Conservation (phyloP, 768 basidiomycete species). For the Mycena epipterygia region DNA sequence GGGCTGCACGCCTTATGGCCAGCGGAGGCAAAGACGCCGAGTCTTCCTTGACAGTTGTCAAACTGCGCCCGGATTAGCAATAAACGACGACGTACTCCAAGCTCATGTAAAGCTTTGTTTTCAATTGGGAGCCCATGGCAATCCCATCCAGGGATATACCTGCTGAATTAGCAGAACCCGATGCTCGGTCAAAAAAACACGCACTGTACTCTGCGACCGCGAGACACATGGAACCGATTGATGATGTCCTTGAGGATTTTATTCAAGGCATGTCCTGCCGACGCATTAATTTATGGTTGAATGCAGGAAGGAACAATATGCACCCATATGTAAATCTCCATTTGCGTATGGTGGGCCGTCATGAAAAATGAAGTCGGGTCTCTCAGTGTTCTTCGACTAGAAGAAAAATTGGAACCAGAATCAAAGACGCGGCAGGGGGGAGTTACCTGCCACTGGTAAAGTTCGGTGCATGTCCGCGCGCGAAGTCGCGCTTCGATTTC, state of each 20-base stretch:
- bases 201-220: constrained; percentile 86
- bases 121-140: constrained; percentile 98
- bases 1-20: constrained; percentile 78
- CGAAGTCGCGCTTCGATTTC: constrained; percentile 72
- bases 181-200: constrained; percentile 42
- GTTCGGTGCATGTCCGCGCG: constrained; percentile 73
- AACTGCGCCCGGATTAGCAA: not conserved
- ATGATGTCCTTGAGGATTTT: constrained; percentile 98
- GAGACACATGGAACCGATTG: constrained; percentile 86
- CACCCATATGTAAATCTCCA: constrained; percentile 95
- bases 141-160: constrained; percentile 97
- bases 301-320: constrained; percentile 30
- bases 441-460: constrained; percentile 85
- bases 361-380: constrained; percentile 87
- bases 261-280: constrained; percentile 92
- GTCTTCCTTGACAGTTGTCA: constrained; percentile 51
- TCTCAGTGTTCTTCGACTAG: constrained; percentile 75
- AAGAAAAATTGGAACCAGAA: constrained; percentile 14
- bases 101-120: constrained; percentile 87
- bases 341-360: constrained; percentile 99
- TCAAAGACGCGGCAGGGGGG: not conserved
- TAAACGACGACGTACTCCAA: constrained; percentile 64
- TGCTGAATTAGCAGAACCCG: constrained; percentile 44
- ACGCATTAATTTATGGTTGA: not conserved
- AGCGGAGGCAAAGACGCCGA: constrained; percentile 67